phyloP scores from a whole-genome alignment of 768 basidiomycete species.

The Leccinum subtestaceum region DNA sequence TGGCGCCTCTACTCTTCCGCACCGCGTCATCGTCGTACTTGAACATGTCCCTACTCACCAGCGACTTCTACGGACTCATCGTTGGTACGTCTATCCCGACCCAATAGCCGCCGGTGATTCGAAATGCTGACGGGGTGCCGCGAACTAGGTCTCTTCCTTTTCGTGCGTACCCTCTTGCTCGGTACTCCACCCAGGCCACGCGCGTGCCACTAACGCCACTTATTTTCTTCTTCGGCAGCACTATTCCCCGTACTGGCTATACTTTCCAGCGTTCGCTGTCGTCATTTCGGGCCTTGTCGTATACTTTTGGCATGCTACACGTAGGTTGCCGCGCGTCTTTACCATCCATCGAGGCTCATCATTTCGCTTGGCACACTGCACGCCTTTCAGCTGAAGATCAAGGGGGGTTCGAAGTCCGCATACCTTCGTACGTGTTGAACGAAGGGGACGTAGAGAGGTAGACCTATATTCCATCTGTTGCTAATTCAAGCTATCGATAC shows the following conservation, averaged over 20 bases:
- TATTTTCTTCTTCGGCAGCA: constrained; percentile 44
- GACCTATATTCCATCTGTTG: background rate
- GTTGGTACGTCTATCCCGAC: constrained; percentile 43
- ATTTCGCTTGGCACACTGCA: background rate
- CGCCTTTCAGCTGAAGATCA: constrained; percentile 66
- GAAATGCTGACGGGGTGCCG: constrained; percentile 1
- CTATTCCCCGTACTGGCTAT: constrained; percentile 83
- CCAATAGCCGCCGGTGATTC: background rate
- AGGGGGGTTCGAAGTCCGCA: constrained; percentile 40
- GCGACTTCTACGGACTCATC: constrained; percentile 84
- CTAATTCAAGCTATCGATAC: background rate
- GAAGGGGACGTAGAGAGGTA: background rate
- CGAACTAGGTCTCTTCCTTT: constrained; percentile 47
- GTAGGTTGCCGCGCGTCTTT: constrained; percentile 44
- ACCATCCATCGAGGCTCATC: background rate
- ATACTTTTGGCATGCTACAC: constrained; percentile 84
- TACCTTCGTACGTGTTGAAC: constrained; percentile 21
- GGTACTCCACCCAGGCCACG: background rate
- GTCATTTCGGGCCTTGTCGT: constrained; percentile 70
- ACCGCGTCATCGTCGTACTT: constrained; percentile 83
- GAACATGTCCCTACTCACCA: constrained; percentile 81
- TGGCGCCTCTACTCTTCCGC: constrained; percentile 79
- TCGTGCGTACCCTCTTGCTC: constrained; percentile 34
- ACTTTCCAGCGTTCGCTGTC: constrained; percentile 75
- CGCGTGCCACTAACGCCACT: background rate